A percentile compares a stretch with the other conserved stretches of the same genome.
Evolutionary conservation across 257 asterid species (phyloP).

Genomic region (Petrea volubilis): DNA sequence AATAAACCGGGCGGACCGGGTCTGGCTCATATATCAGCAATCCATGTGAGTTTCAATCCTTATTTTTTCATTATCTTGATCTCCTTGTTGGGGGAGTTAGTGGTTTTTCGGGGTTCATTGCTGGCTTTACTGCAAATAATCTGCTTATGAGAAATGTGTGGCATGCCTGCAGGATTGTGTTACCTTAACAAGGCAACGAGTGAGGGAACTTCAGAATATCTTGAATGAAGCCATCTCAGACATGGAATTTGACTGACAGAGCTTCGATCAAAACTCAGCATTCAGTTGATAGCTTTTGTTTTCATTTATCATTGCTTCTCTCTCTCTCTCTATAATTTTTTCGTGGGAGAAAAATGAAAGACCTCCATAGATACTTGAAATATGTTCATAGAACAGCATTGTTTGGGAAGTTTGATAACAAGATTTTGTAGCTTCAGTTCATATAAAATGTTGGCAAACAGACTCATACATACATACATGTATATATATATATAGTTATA

Average conservation of each 20-base stretch:
- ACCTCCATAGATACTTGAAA: constrained; percentile 2
- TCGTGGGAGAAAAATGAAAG: constrained; percentile 9
- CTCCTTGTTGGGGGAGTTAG: not conserved
- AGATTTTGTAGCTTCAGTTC: constrained; percentile 5
- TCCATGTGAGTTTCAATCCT: constrained; percentile 58
- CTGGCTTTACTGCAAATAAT: too few species aligned
- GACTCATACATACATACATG: too few species aligned
- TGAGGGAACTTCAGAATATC: constrained; percentile 61
- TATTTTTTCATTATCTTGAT: not conserved
- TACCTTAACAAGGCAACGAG: constrained; percentile 57
- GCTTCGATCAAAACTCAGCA: not conserved
- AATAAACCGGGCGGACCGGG: constrained; percentile 93
- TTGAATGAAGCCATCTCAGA: constrained; percentile 68
- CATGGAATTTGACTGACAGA: constrained; percentile 65
- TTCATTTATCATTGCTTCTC: not conserved
- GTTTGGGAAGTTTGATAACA: constrained; percentile 19
- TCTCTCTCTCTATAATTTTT: constrained; percentile 12
- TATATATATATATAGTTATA: too few species aligned
- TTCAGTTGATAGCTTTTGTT: not conserved
- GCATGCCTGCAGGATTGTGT: constrained; percentile 65
- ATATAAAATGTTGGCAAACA: not conserved
- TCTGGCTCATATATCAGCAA: constrained; percentile 59
- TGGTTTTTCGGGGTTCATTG: too few species aligned
- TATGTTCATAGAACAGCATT: constrained; percentile 3
- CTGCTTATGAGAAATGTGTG: constrained; percentile 11